Evolutionary conservation across 306 rosid species (phyloP), one percentile per base, ranked within the genome.

Genomic region (Arachis hypogaea): DNA sequence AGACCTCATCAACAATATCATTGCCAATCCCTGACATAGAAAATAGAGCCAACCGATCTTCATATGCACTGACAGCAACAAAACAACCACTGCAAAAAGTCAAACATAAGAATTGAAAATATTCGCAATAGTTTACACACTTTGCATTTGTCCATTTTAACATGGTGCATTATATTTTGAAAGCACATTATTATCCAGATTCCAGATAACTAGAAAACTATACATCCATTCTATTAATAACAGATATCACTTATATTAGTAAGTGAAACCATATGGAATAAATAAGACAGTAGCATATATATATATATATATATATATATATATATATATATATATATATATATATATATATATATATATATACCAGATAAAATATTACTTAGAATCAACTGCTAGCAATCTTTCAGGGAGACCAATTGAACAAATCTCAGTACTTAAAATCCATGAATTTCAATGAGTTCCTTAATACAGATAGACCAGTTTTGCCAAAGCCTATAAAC

Each of bases 31-130:
- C 49, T 76, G 98, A 93, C 86, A 90, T 66, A n/a, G 97, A 89
- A 83, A 93, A 85, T 74, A 93, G 71, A 62, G 91, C 97, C 91
- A 91, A 47, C 50, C 80, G 88, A 83, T 85, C 85, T 81, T 88
- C 96, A 78, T 86, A 93, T 64, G 96, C 96, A 77, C 98, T 89
- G 68, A 81, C 86, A 84, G 98, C 98, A 76, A 93, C 81, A 83
- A 86, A 93, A 85, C 94, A 89, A 85, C 98, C 98, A 85, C 97
- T 91, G 92, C 62, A 87, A 63, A 85, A 80, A 75, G 80, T 70
- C 68, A 81, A 73, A 41, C 68, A 46, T 7, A 12, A 6, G 69
- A 64, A 58, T 79, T 69, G 83, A 30, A 7, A 74, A 74, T 60
- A 79, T 46, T 54, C 33, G 42, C 64, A 70, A 49, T 75, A 59